Evolutionary conservation across 2,329 filamentous ascomycete species (phyloP).

Genomic region (Penicillium hesseltinei): DNA sequence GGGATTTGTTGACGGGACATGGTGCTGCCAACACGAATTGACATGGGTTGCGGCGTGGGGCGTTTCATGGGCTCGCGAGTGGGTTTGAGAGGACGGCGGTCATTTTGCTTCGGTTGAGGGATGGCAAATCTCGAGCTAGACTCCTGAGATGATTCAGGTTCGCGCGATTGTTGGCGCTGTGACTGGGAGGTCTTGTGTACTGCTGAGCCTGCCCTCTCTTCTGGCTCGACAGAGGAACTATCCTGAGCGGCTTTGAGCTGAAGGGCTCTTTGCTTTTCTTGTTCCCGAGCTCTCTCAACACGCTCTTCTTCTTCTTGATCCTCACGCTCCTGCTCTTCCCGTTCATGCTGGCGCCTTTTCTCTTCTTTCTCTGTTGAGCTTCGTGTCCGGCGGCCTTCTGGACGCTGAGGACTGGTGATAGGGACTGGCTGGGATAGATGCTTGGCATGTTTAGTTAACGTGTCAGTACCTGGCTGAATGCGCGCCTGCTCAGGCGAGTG

Average conservation of each 20-base stretch:
- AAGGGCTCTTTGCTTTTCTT: constrained; percentile 35
- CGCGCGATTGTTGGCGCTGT: constrained; percentile 31
- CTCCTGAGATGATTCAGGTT: constrained; percentile 32
- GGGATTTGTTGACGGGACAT: constrained; percentile 47
- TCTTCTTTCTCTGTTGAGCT: constrained; percentile 58
- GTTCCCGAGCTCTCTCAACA: constrained; percentile 33
- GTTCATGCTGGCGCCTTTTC: constrained; percentile 37
- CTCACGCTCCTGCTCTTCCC: constrained; percentile 31
- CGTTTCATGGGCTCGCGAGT: constrained; percentile 45
- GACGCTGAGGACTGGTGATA: constrained; percentile 33
- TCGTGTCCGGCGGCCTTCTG: constrained; percentile 51
- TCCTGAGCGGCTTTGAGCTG: constrained; percentile 35
- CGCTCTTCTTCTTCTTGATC: constrained; percentile 40
- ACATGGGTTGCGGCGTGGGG: constrained; percentile 48
- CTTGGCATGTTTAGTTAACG: constrained; percentile 14
- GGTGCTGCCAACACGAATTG: constrained; percentile 50
- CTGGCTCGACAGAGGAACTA: constrained; percentile 33
- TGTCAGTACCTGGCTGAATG: constrained; percentile 27
- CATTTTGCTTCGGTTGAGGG: constrained; percentile 35
- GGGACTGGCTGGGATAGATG: constrained; percentile 23
- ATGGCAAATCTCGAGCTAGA: constrained; percentile 27
- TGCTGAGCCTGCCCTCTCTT: constrained; percentile 26
- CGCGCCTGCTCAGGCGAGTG: constrained; percentile 43
- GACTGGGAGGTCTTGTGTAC: constrained; percentile 26
- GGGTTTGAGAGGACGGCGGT: constrained; percentile 45